Evolutionary conservation across 768 basidiomycete species (phyloP).

Genomic region (Termitomyces sp.): DNA sequence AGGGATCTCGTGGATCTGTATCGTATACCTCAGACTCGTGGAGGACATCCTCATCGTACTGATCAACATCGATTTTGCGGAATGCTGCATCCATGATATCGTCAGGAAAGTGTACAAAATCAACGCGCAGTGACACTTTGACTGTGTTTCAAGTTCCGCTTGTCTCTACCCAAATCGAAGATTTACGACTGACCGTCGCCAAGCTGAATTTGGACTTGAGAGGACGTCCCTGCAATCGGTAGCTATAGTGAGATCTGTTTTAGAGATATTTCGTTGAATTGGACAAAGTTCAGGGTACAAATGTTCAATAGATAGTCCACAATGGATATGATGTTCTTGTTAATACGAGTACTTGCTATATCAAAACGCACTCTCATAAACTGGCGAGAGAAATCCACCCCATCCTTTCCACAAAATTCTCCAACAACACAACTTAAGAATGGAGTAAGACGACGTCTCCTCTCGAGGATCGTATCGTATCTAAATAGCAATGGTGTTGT

Average conservation of each 20-base stretch:
- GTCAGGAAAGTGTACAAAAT: neutral
- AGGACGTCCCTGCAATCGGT: neutral
- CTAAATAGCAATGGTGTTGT: conserved; percentile 9
- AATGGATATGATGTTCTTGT: neutral
- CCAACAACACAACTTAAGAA: neutral
- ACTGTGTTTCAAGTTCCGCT: neutral
- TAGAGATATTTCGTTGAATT: neutral
- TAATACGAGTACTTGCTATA: neutral
- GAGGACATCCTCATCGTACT: conserved; percentile 86
- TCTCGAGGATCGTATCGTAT: too few species aligned
- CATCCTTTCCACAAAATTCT: too few species aligned
- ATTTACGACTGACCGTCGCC: neutral
- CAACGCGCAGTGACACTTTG: neutral
- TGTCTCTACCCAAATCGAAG: neutral
- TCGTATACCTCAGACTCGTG: conserved; percentile 84
- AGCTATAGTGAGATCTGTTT: neutral
- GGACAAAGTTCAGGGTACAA: neutral
- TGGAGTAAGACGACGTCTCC: neutral
- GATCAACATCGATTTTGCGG: conserved; percentile 92
- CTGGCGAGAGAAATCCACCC: neutral
- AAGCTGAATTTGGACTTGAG: neutral
- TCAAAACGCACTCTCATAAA: neutral
- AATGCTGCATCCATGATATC: conserved; percentile 53
- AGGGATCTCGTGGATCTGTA: conserved; percentile 74
- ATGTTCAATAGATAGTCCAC: neutral